A percentile compares a stretch with the other conserved stretches of the same genome.
Conservation (phyloP, 176 grass and related monocot species). For the Juncus effusus region DNA sequence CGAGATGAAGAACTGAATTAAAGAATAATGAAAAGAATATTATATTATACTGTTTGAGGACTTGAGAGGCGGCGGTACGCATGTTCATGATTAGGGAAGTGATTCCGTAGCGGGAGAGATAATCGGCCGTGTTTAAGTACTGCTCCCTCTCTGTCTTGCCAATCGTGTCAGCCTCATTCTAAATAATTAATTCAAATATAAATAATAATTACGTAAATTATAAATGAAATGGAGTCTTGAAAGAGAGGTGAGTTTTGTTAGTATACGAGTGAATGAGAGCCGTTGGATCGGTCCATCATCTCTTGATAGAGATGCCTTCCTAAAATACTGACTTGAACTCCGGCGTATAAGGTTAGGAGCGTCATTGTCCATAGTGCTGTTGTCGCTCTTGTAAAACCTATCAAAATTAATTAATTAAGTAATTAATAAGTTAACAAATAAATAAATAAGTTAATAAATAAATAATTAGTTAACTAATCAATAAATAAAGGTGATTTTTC, state of each 20-base stretch:
- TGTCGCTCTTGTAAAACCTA: slow-evolving; percentile 30
- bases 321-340: slow-evolving; percentile 32
- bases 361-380: slow-evolving; percentile 28
- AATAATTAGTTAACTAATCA: no score
- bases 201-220: neutral
- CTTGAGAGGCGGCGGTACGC: slow-evolving; percentile 17
- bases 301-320: slow-evolving; percentile 28
- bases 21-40: neutral
- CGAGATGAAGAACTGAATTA: neutral
- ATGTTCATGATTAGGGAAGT: slow-evolving; percentile 27
- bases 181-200: neutral
- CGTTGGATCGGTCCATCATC: slow-evolving; percentile 26
- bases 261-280: neutral
- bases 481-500: no score
- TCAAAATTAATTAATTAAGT: neutral
- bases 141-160: slow-evolving; percentile 27
- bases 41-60: slow-evolving; percentile 18
- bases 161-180: slow-evolving; percentile 22
- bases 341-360: slow-evolving; percentile 17
- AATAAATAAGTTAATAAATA: no score
- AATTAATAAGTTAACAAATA: no score
- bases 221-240: slow-evolving; percentile 5
- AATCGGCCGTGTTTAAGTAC: slow-evolving; percentile 26
- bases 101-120: slow-evolving; percentile 16
- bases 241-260: neutral